These are phyloP conservation scores for Tylopilus plumbeoviolaceoides DNA, from an alignment of 768 basidiomycete species.

Conservation along the genomic window DNA sequence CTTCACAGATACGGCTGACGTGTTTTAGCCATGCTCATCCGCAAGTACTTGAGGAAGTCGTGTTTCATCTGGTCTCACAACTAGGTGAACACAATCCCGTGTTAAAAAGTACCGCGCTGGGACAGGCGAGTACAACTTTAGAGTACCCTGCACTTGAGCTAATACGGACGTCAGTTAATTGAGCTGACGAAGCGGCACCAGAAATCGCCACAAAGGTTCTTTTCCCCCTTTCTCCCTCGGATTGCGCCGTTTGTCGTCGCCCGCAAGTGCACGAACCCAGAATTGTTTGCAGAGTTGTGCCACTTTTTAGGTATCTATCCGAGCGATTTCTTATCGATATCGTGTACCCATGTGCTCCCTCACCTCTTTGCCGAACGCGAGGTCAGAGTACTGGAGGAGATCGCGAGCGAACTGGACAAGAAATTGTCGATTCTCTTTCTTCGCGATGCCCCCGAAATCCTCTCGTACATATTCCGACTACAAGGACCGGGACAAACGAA, in stretches of 20 bases:
- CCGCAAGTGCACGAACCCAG: conserved; percentile 55
- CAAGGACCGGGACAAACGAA: conserved; percentile 51
- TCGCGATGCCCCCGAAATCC: conserved; percentile 53
- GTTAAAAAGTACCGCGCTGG: too few species aligned
- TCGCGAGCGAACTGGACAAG: conserved; percentile 49
- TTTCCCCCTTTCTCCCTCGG: too few species aligned
- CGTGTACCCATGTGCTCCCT: conserved; percentile 64
- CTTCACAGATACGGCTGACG: conserved; percentile 3
- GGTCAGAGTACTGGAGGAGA: too few species aligned
- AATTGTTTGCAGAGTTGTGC: conserved; percentile 59
- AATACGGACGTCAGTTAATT: too few species aligned
- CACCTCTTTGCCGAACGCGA: conserved; percentile 60
- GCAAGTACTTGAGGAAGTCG: too few species aligned
- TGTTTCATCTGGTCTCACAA: too few species aligned
- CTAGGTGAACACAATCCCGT: too few species aligned
- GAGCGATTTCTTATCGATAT: conserved; percentile 59
- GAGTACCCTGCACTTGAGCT: too few species aligned
- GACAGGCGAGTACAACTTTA: too few species aligned
- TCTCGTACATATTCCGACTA: conserved; percentile 65
- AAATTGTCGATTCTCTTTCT: conserved; percentile 49
- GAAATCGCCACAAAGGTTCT: too few species aligned
- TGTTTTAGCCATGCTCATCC: conserved; percentile 42
- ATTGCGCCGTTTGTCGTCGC: conserved; percentile 64
- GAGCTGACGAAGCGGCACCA: too few species aligned
- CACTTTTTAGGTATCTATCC: conserved; percentile 59